A percentile compares a stretch with the other conserved stretches of the same genome.
Evolutionary conservation across 306 rosid genomes (phyloP).

Genomic region (Mimosa pudica): DNA sequence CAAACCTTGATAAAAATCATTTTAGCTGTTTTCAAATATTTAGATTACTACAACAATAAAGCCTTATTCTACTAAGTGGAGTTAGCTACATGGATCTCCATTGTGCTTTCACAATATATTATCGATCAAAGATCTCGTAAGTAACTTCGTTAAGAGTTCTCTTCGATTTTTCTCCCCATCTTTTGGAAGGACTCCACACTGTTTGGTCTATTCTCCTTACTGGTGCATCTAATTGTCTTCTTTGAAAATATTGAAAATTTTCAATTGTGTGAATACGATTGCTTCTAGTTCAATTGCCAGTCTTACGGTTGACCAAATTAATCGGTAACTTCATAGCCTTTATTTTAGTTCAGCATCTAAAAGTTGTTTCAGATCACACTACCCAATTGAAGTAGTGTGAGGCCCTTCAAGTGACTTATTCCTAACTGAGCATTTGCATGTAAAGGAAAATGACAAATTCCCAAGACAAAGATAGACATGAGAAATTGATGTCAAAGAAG

Average conservation of each 20-base stretch:
- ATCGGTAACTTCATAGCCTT: background rate
- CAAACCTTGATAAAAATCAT: background rate
- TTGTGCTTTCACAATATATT: too few species aligned
- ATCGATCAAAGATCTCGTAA: too few species aligned
- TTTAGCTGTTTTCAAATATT: background rate
- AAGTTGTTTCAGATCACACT: background rate
- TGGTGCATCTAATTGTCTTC: too few species aligned
- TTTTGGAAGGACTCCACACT: too few species aligned
- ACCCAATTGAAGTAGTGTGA: background rate
- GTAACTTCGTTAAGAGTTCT: too few species aligned
- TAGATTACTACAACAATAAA: background rate
- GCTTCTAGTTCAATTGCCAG: background rate
- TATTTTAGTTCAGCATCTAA: background rate
- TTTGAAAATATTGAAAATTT: background rate
- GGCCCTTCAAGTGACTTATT: background rate
- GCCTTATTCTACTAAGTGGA: too few species aligned
- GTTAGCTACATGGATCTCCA: too few species aligned
- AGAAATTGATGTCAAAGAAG: constrained; percentile 6
- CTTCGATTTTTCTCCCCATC: too few species aligned
- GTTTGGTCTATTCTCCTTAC: too few species aligned
- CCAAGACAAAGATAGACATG: background rate
- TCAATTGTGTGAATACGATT: background rate
- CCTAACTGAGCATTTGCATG: background rate
- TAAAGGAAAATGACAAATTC: background rate
- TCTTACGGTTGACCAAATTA: background rate